A percentile compares a stretch with the other conserved stretches of the same genome.
Evolutionary conservation across 192 early-diverging fungal species (phyloP).

Genomic region (Linnemannia hyalina): DNA sequence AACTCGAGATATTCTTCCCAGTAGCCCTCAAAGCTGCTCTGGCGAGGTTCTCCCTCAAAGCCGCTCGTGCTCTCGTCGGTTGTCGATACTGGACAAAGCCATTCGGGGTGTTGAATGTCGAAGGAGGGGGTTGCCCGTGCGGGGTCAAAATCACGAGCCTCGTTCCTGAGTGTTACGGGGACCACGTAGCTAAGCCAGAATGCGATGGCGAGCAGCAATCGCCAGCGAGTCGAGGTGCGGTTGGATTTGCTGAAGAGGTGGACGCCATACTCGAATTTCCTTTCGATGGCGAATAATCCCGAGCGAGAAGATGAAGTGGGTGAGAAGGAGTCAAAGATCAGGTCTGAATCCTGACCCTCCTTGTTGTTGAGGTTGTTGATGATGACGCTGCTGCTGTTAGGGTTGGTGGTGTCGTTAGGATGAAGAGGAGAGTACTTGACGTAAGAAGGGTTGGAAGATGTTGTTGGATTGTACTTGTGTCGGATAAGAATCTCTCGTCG

Average conservation of each 20-base stretch:
- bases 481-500: conserved; percentile 16
- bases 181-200: conserved; percentile 43
- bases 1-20: conserved; percentile 53
- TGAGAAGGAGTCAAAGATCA: neutral
- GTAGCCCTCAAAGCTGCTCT: conserved; percentile 36
- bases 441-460: neutral
- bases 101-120: conserved; percentile 41
- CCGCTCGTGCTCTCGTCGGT: neutral
- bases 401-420: neutral
- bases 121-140: conserved; percentile 22
- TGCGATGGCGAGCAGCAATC: conserved; percentile 20
- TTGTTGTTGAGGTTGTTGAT: neutral
- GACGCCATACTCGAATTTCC: conserved; percentile 6
- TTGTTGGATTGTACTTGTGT: conserved; percentile 16
- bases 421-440: conserved; percentile 33
- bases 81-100: conserved; percentile 22
- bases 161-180: conserved; percentile 37
- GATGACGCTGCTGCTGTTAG: neutral
- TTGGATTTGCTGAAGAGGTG: conserved; percentile 31
- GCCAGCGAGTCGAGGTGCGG: conserved; percentile 37
- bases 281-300: neutral
- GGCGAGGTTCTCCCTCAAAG: conserved; percentile 6
- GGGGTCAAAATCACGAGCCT: conserved; percentile 39
- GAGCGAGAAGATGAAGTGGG: neutral
- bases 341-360: neutral